Conservation (phyloP, 495 filamentous ascomycete species). For the Aspergillus nanangensis region DNA sequence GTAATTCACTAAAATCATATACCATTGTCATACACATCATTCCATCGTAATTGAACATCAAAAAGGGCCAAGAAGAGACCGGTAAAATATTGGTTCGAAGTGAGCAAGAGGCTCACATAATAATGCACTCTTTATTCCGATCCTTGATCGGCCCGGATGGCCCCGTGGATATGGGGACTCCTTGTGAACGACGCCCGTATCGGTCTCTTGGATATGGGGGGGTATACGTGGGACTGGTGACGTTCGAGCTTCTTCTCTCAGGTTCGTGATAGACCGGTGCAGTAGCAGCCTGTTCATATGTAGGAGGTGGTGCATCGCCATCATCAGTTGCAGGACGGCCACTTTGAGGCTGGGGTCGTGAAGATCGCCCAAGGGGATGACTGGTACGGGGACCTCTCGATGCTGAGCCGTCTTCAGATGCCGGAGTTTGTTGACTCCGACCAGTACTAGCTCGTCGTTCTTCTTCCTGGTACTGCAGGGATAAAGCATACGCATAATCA, state of each 20-base stretch:
- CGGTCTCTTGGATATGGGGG: conserved; percentile 16
- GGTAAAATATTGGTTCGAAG: neutral
- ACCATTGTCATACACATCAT: conserved; percentile 4
- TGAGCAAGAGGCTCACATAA: conserved; percentile 32
- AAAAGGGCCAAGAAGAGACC: neutral
- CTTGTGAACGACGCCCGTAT: conserved; percentile 13
- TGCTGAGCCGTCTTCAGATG: neutral
- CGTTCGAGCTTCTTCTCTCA: conserved; percentile 46
- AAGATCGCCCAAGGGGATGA: conserved; percentile 8
- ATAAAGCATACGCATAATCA: conserved; percentile 45
- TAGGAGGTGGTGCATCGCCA: conserved; percentile 63
- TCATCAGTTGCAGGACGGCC: conserved; percentile 32
- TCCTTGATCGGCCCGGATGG: conserved; percentile 20
- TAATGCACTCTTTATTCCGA: conserved; percentile 37
- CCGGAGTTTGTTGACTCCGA: conserved; percentile 3
- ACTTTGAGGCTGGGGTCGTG: conserved; percentile 17
- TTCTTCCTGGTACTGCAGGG: conserved; percentile 45
- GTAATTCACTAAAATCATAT: neutral
- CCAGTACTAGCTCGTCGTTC: conserved; percentile 23
- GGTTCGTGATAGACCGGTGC: conserved; percentile 61
- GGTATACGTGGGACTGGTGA: conserved; percentile 16
- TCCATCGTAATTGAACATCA: neutral
- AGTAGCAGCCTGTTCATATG: conserved; percentile 75
- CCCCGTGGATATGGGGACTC: conserved; percentile 7
- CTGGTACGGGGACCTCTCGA: neutral